Percentiles rank a stretch among this genome's conserved stretches.
Evolutionary conservation across 257 asterid species (phyloP).

Genomic region (Solanum arcanum): DNA sequence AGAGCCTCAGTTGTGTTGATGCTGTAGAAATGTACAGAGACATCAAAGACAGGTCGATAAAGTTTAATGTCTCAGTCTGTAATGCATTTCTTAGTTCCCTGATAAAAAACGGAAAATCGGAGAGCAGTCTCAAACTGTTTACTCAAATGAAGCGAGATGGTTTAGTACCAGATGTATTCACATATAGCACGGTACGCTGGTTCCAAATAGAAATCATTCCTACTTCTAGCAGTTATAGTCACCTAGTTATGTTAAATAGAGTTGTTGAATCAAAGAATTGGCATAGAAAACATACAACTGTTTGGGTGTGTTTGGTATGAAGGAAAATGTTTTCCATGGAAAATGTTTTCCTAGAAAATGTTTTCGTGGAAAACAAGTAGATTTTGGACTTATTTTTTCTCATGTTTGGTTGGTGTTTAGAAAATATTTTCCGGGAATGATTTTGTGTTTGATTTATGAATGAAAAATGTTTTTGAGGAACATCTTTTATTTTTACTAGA

Average conservation of each 20-base stretch:
- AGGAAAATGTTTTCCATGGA: too few relatives aligned
- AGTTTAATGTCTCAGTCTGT: conserved; percentile 72
- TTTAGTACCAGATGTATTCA: conserved; percentile 76
- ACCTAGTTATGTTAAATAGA: not conserved
- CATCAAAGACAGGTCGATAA: conserved; percentile 47
- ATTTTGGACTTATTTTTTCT: too few relatives aligned
- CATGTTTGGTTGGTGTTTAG: too few relatives aligned
- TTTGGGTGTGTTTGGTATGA: too few relatives aligned
- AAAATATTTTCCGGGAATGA: too few relatives aligned
- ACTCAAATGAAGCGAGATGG: conserved; percentile 82
- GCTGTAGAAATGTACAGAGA: conserved; percentile 63
- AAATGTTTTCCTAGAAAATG: too few relatives aligned
- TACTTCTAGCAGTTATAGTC: not conserved
- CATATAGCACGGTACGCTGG: conserved; percentile 81
- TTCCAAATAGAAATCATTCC: conserved; percentile 3
- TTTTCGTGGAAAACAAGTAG: too few relatives aligned
- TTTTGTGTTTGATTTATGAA: too few relatives aligned
- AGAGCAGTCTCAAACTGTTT: conserved; percentile 68
- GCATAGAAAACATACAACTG: not conserved
- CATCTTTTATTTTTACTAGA: too few relatives aligned
- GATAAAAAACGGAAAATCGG: conserved; percentile 58
- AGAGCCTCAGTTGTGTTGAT: conserved; percentile 42
- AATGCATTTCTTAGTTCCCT: conserved; percentile 73
- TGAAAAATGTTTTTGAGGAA: too few relatives aligned
- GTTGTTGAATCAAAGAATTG: not conserved